phyloP scores from a whole-genome alignment of 23 red algal genomes.

The Gracilaria domingensis region DNA sequence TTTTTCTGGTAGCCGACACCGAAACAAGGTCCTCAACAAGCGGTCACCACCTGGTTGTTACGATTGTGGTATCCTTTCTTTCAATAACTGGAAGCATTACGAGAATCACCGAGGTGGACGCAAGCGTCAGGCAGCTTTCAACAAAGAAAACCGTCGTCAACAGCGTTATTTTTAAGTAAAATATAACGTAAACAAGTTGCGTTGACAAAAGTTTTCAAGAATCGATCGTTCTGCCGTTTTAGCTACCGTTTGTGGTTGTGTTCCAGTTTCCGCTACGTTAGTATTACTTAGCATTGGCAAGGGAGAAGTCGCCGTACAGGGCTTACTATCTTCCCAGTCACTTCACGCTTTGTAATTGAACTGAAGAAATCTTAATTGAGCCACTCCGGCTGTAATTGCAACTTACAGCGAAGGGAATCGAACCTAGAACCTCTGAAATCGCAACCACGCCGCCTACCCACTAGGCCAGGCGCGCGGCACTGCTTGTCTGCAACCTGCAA shows the following conservation, averaged over 20 bases:
- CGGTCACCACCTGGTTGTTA: background rate
- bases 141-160: background rate
- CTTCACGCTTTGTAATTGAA: background rate
- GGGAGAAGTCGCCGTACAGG: slow-evolving; percentile 5
- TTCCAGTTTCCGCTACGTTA: slow-evolving; percentile 5
- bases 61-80: background rate
- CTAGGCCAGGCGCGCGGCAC: background rate
- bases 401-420: slow-evolving; percentile 22
- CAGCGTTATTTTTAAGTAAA: background rate
- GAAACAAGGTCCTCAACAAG: background rate
- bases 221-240: background rate
- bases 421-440: background rate
- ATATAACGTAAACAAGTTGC: background rate
- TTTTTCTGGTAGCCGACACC: background rate
- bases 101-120: background rate
- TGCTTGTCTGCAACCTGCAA: background rate
- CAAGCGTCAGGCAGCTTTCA: background rate
- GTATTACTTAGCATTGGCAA: background rate
- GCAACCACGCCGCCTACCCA: background rate
- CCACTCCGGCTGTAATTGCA: background rate
- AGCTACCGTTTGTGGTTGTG: slow-evolving; percentile 2
- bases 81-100: slow-evolving; percentile 27
- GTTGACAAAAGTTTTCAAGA: background rate
- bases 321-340: background rate
- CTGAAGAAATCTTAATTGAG: background rate